Conservation (phyloP, 2,329 filamentous ascomycete genomes). For the Neospermospora avenae region DNA sequence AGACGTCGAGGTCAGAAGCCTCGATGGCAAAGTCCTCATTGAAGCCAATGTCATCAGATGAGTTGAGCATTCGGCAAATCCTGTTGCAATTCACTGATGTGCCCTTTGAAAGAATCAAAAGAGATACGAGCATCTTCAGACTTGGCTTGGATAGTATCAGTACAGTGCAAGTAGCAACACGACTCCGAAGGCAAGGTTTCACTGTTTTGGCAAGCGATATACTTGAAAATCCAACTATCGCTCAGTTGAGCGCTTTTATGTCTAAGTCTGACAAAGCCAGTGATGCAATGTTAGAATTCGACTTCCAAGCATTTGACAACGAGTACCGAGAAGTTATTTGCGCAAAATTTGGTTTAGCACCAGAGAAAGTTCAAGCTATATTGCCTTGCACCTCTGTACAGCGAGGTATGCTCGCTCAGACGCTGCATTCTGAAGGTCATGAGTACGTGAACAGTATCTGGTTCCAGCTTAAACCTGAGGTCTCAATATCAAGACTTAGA, state of each 20-base stretch:
- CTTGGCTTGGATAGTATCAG: conserved; percentile 92
- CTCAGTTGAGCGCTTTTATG: conserved; percentile 32
- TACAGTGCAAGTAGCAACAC: conserved; percentile 71
- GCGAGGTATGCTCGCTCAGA: conserved; percentile 74
- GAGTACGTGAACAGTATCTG: conserved; percentile 75
- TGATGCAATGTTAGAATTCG: conserved; percentile 34
- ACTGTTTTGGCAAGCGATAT: conserved; percentile 68
- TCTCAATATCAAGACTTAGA: conserved; percentile 43
- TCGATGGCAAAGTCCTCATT: neutral
- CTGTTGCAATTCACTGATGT: conserved; percentile 53
- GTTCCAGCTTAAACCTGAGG: conserved; percentile 44
- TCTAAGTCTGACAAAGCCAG: neutral
- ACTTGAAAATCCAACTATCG: conserved; percentile 56
- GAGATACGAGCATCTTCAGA: conserved; percentile 72
- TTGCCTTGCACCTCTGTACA: conserved; percentile 80
- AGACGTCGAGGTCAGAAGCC: neutral
- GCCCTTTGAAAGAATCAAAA: conserved; percentile 48
- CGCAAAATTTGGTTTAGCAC: conserved; percentile 19
- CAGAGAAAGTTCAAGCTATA: conserved; percentile 49
- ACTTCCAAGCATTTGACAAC: conserved; percentile 51
- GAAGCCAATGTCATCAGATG: conserved; percentile 25
- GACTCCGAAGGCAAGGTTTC: conserved; percentile 58
- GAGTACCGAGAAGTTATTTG: conserved; percentile 37
- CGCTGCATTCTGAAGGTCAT: conserved; percentile 60
- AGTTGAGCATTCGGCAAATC: conserved; percentile 42